These are phyloP conservation scores for Phaeoacremonium minimum DNA, from an alignment of 2,329 filamentous ascomycete genomes.

Conservation along the genomic window DNA sequence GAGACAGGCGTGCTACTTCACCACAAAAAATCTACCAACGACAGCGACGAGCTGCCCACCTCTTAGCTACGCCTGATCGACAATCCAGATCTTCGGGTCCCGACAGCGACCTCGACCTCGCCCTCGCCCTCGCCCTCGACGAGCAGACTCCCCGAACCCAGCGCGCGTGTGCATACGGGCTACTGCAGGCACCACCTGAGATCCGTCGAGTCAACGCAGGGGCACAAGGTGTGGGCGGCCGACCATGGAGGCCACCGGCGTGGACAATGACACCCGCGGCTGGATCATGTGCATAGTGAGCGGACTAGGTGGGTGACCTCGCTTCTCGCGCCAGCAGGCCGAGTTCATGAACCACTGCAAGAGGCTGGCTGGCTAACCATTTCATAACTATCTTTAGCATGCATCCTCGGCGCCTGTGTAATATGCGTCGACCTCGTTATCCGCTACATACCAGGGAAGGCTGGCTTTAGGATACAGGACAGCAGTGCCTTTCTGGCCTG, in stretches of 20 bases:
- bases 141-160: no score
- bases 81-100: not conserved
- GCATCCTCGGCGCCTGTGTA: slow-evolving; percentile 72
- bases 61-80: no score
- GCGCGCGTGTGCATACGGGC: slow-evolving; percentile 1
- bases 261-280: slow-evolving; percentile 80
- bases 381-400: slow-evolving; percentile 40
- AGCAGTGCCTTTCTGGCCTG: slow-evolving; percentile 84
- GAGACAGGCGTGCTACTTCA: no score
- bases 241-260: slow-evolving; percentile 32
- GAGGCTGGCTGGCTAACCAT: no score
- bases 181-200: slow-evolving; percentile 9
- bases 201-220: not conserved
- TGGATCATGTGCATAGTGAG: slow-evolving; percentile 93
- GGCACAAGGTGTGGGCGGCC: slow-evolving; percentile 9
- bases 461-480: slow-evolving; percentile 80
- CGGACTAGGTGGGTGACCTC: slow-evolving; percentile 52
- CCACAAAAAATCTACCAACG: no score
- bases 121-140: not conserved
- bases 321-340: not conserved
- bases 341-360: no score
- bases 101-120: not conserved
- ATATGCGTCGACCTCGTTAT: slow-evolving; percentile 83
- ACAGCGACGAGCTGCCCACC: no score
- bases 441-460: slow-evolving; percentile 66